phyloP scores from a whole-genome alignment of 306 rosid genomes.

The Ziziphus jujuba region DNA sequence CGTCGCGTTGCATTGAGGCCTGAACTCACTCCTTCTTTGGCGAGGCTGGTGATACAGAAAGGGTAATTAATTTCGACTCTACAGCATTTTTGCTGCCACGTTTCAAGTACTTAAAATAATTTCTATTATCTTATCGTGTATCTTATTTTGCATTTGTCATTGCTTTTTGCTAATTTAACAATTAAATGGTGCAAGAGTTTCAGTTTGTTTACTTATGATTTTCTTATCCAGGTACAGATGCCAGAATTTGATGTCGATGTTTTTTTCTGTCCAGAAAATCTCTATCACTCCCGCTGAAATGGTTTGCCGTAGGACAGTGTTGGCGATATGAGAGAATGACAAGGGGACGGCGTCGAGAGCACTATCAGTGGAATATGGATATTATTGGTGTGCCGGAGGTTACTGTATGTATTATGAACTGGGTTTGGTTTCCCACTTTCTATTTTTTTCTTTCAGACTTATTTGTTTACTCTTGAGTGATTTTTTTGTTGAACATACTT shows the following conservation, averaged over 20 bases:
- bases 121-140: background rate
- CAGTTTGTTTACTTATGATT: conserved; percentile 23
- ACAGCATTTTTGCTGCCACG: background rate
- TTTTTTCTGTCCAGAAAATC: conserved; percentile 74
- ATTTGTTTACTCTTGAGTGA: background rate
- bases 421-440: conserved; percentile 1
- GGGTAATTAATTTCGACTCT: conserved; percentile 56
- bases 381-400: conserved; percentile 89
- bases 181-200: conserved; percentile 13
- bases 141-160: conserved; percentile 12
- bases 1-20: conserved; percentile 97
- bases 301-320: conserved; percentile 98
- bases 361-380: conserved; percentile 99
- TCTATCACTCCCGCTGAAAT: conserved; percentile 79
- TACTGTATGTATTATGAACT: conserved; percentile 50
- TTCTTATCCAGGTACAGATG: conserved; percentile 42
- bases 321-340: conserved; percentile 99
- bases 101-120: background rate
- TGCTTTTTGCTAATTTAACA: conserved; percentile 22
- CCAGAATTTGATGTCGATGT: conserved; percentile 39
- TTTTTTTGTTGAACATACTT: conserved; percentile 6
- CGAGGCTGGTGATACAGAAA: conserved; percentile 92
- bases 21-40: conserved; percentile 96
- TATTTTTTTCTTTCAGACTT: background rate
- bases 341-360: conserved; percentile 95